Evolutionary conservation across 345 rosid genomes (phyloP).

Genomic region (Ceriops zippeliana): DNA sequence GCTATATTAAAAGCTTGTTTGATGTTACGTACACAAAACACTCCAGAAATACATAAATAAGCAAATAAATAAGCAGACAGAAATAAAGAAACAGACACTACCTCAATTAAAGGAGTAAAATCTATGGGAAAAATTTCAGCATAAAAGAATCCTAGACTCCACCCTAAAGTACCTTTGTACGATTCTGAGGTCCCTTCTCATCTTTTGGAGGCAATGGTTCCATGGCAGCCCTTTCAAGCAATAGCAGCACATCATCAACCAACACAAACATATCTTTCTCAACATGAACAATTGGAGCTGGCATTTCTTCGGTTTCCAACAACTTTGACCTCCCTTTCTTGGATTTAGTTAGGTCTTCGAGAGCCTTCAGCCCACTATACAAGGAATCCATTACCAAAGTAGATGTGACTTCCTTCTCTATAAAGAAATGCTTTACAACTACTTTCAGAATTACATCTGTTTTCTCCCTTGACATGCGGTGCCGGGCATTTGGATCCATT

Average conservation of each 20-base stretch:
- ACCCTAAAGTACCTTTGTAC: slow-evolving; percentile 57
- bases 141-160: background rate
- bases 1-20: too few species aligned
- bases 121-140: slow-evolving; percentile 8
- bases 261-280: slow-evolving; percentile 76
- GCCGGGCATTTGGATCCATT: slow-evolving; percentile 64
- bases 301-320: slow-evolving; percentile 58
- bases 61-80: background rate
- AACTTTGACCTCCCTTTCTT: slow-evolving; percentile 53
- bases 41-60: slow-evolving; percentile 19
- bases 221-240: slow-evolving; percentile 74
- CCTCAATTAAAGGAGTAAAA: background rate
- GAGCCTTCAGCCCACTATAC: slow-evolving; percentile 93
- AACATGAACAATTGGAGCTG: slow-evolving; percentile 67
- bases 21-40: slow-evolving; percentile 5
- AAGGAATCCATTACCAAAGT: slow-evolving; percentile 98
- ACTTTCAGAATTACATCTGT: slow-evolving; percentile 71
- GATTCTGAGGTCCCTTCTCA: slow-evolving; percentile 79
- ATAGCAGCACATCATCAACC: slow-evolving; percentile 73
- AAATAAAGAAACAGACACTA: background rate
- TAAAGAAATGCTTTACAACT: slow-evolving; percentile 84
- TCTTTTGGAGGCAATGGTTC: slow-evolving; percentile 87
- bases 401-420: slow-evolving; percentile 90
- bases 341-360: slow-evolving; percentile 69
- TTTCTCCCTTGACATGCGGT: slow-evolving; percentile 79